A percentile compares a stretch with the other conserved stretches of the same genome.
phyloP scores from a whole-genome alignment of 2,329 filamentous ascomycete genomes.

The Fusarium falciforme region DNA sequence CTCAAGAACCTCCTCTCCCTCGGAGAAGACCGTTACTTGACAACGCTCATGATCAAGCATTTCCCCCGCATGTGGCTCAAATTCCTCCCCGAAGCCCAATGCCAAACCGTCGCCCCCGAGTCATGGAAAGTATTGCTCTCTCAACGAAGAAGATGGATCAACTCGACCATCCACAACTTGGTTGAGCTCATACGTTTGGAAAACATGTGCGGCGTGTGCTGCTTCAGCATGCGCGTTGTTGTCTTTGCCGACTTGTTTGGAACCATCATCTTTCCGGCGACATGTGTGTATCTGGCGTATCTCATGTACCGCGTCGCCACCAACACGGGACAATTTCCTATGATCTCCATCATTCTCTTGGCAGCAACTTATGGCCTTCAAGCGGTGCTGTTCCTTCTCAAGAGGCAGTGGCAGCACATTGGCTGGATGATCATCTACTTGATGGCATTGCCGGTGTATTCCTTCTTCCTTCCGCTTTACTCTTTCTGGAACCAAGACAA shows the following conservation, averaged over 20 bases:
- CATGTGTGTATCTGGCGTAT: conserved; percentile 86
- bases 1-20: conserved; percentile 95
- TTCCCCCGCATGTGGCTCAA: conserved; percentile 97
- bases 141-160: conserved; percentile 99
- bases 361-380: conserved; percentile 95
- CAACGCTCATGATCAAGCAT: conserved; percentile 97
- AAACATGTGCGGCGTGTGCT: conserved; percentile 98
- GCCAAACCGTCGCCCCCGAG: conserved; percentile 92
- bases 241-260: conserved; percentile 95
- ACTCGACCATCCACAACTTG: conserved; percentile 97
- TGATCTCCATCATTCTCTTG: conserved; percentile 89
- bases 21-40: conserved; percentile 96
- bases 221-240: conserved; percentile 97
- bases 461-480: conserved; percentile 90
- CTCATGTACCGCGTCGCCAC: conserved; percentile 84
- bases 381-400: conserved; percentile 94
- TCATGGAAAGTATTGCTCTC: conserved; percentile 94
- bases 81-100: conserved; percentile 93
- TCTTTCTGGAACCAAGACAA: conserved; percentile 99
- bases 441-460: conserved; percentile 94
- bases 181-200: conserved; percentile 89
- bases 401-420: conserved; percentile 97
- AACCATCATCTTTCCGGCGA: conserved; percentile 91
- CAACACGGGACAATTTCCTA: conserved; percentile 78
- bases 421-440: conserved; percentile 99